These are phyloP conservation scores for Tuber melanosporum DNA, from an alignment of 495 filamentous ascomycete species.

Conservation along the genomic window DNA sequence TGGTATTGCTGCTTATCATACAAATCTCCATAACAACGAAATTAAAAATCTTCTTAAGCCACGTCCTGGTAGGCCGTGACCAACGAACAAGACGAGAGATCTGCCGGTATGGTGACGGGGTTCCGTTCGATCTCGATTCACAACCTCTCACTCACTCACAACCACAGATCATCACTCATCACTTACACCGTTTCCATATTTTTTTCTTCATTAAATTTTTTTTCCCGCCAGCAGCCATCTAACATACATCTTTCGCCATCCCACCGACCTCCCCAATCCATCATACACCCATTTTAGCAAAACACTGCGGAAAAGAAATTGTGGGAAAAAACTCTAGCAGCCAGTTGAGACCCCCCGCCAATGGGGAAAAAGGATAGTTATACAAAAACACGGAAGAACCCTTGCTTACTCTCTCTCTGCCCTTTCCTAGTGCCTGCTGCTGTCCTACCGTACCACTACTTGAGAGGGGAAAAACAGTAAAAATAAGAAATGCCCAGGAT, in stretches of 20 bases:
- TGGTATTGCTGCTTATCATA: neutral
- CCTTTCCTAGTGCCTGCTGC: neutral
- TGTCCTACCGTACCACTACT: neutral
- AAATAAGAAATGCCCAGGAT: slow-evolving; percentile 20
- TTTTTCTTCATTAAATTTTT: neutral
- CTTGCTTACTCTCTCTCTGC: neutral
- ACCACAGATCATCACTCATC: neutral
- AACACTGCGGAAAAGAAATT: neutral
- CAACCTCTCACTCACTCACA: neutral
- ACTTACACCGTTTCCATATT: neutral
- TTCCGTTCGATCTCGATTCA: neutral
- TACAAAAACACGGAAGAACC: neutral
- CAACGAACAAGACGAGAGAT: neutral
- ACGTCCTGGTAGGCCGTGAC: neutral
- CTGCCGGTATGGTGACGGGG: neutral
- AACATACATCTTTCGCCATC: neutral
- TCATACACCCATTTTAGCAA: neutral
- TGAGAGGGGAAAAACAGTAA: slow-evolving; percentile 11
- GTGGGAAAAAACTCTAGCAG: slow-evolving; percentile 2
- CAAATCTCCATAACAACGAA: neutral
- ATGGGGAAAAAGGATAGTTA: neutral
- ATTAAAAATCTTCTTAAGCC: neutral
- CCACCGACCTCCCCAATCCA: neutral
- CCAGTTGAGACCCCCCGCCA: neutral
- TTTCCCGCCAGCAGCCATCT: neutral